Conservation (phyloP, 2,329 filamentous ascomycete genomes). For the Didymella pinodella region DNA sequence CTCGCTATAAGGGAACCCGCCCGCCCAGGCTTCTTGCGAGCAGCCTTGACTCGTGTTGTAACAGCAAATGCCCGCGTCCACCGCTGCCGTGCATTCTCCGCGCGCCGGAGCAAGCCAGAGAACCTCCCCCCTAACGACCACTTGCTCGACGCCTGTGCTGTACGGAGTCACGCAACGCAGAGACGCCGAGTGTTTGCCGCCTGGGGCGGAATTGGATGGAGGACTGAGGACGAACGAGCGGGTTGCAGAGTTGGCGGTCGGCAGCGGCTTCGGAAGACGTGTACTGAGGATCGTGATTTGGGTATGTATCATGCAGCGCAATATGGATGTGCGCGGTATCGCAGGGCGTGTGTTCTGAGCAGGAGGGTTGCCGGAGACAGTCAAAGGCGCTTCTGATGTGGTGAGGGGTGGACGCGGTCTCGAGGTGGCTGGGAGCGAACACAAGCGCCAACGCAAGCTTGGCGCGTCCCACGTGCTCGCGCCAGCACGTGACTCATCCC, state of each 20-base stretch:
- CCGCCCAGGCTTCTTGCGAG: slow-evolving; percentile 11
- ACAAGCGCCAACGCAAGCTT: neutral
- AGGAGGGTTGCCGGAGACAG: neutral
- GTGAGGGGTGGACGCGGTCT: neutral
- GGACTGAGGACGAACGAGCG: slow-evolving; percentile 8
- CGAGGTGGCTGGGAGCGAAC: neutral
- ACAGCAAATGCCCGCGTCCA: neutral
- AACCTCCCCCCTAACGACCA: slow-evolving; percentile 9
- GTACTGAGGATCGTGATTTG: neutral
- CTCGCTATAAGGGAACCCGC: slow-evolving; percentile 7
- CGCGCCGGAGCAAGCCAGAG: slow-evolving; percentile 12
- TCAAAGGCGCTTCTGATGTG: neutral
- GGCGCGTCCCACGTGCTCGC: neutral
- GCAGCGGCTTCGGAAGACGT: slow-evolving; percentile 1
- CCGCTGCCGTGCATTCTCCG: neutral
- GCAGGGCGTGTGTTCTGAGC: neutral
- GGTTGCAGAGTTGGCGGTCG: slow-evolving; percentile 6
- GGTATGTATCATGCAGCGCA: neutral
- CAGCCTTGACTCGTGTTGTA: slow-evolving; percentile 1
- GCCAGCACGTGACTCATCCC: neutral
- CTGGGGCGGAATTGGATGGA: slow-evolving; percentile 2
- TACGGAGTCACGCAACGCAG: slow-evolving; percentile 1
- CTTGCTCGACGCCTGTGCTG: slow-evolving; percentile 2
- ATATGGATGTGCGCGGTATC: neutral
- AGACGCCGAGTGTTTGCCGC: slow-evolving; percentile 9